Evolutionary conservation across 345 rosid genomes (phyloP), one percentile per base, ranked within the genome.

Genomic region (Hibiscus tridactylites): DNA sequence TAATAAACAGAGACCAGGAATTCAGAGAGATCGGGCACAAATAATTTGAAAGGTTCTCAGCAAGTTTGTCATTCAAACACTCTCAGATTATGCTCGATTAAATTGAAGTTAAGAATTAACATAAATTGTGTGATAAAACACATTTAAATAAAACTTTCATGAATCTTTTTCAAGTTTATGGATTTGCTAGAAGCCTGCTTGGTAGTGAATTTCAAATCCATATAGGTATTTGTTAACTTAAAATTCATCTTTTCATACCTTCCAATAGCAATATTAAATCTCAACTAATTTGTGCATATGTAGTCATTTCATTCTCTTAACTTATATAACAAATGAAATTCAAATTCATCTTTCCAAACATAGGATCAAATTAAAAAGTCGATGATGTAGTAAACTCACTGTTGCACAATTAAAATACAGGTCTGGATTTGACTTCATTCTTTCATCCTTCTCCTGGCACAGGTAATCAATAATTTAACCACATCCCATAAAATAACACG

Each of bases 361-460:
- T 10, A 58, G 33, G 62, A 58, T 58, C n/a, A 58, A 26, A 52
- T n/a, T 33, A 39, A 53, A 6, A 52, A 42, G 2, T 12, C 17
- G 63, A 24, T 10, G 44, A 63, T 62, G 49, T 63, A 49, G 17
- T 33, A 12, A 69, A 82, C 94, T 87, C 76, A 89, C 94, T 29
- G 94, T 87, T 60, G 91, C 94, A 73, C 88, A 78, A 67, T 89
- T 87, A 73, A 81, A 87, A 75, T 80, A 89, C 15, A 89, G 81
- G 77, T 89, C 94, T 49, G 94, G 94, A 74, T 89, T 89, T 76
- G 82, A 81, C 63, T 76, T 78, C 90, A 84, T 85, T 58, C 74
- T 72, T 66, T 85, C 88, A 78, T 89, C 94, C 72, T 85, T 87
- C 78, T 85, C 94, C 94, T 89, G 87, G 57, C 5, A 80, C 15